Evolutionary conservation across 495 filamentous ascomycete genomes (phyloP).

Genomic region (Annulohypoxylon moriforme): DNA sequence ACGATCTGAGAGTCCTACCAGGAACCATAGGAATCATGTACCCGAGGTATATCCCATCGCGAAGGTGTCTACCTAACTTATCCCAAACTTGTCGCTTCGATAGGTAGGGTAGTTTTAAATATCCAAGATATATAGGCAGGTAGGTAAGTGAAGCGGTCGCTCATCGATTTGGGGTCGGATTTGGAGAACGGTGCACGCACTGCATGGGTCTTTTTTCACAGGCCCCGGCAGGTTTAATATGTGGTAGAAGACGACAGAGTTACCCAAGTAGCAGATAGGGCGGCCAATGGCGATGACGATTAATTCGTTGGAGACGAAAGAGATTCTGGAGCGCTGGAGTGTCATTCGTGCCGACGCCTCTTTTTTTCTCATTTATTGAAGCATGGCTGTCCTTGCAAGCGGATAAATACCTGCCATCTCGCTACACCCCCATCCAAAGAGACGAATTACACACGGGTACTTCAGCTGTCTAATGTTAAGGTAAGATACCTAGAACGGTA

Average conservation of each 20-base stretch:
- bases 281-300: conserved; percentile 34
- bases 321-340: conserved; percentile 16
- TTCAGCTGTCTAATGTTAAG: conserved; percentile 4
- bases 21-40: conserved; percentile 10
- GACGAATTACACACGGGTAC: background rate
- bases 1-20: conserved; percentile 31
- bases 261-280: conserved; percentile 30
- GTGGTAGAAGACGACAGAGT: conserved; percentile 16
- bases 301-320: conserved; percentile 11
- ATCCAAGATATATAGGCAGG: conserved; percentile 16
- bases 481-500: background rate
- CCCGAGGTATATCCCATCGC: conserved; percentile 1
- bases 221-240: conserved; percentile 11
- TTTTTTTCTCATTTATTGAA: conserved; percentile 15
- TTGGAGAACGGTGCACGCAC: conserved; percentile 24
- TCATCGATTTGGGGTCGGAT: conserved; percentile 28
- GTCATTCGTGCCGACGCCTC: conserved; percentile 25
- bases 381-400: conserved; percentile 22
- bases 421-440: background rate
- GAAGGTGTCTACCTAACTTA: conserved; percentile 38
- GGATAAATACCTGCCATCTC: conserved; percentile 35
- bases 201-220: conserved; percentile 18
- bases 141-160: conserved; percentile 2
- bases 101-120: conserved; percentile 26
- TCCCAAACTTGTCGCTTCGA: conserved; percentile 22